A percentile compares a stretch with the other conserved stretches of the same genome.
Evolutionary conservation across 345 rosid genomes (phyloP).

Genomic region (Arabidopsis thaliana): DNA sequence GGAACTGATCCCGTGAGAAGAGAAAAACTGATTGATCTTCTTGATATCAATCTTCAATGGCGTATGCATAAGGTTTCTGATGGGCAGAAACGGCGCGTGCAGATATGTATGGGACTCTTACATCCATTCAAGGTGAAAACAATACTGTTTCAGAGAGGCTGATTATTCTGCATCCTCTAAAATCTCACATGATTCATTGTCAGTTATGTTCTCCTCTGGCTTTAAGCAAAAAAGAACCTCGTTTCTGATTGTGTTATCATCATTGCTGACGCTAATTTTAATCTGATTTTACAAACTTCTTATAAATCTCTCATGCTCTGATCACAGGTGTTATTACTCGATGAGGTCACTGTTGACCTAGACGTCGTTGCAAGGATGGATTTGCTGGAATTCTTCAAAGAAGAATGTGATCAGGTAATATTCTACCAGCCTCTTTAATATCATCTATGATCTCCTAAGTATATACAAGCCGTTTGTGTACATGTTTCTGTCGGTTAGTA

Average conservation of each 20-base stretch:
- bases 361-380: constrained; percentile 92
- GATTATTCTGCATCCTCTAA: not conserved
- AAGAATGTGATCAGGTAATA: constrained; percentile 79
- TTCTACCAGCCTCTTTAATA: not conserved
- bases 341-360: constrained; percentile 87
- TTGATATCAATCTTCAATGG: constrained; percentile 90
- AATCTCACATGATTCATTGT: constrained; percentile 31
- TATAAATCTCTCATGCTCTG: not conserved
- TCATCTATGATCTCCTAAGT: constrained; percentile 6
- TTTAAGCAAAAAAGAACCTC: not conserved
- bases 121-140: constrained; percentile 76
- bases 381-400: constrained; percentile 77
- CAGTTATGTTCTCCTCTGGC: constrained; percentile 15
- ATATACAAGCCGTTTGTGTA: not conserved
- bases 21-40: constrained; percentile 83
- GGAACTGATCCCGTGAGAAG: constrained; percentile 86
- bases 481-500: not conserved
- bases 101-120: constrained; percentile 97
- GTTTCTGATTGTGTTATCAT: constrained; percentile 9
- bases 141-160: not conserved
- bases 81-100: constrained; percentile 96
- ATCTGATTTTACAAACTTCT: constrained; percentile 9
- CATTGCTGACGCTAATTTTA: not conserved
- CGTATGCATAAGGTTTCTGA: constrained; percentile 99
- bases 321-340: constrained; percentile 78